Conservation (phyloP, 1,284 basidiomycete species). For the Microbotryum lychnidis-dioicae region DNA sequence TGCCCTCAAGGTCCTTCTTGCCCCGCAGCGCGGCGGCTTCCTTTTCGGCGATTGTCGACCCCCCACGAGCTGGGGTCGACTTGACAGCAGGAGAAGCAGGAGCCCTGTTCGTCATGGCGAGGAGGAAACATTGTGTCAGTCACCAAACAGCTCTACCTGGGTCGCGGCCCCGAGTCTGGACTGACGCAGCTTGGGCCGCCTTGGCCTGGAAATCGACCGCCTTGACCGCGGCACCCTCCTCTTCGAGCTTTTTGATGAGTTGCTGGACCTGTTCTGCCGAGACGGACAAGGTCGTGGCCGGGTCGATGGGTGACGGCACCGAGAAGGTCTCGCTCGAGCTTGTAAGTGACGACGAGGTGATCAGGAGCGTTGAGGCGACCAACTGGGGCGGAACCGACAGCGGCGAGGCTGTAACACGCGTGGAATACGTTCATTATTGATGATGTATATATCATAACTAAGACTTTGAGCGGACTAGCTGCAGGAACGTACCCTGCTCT, state of each 20-base stretch:
- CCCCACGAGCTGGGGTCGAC: slow-evolving; percentile 41
- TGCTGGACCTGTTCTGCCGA: slow-evolving; percentile 63
- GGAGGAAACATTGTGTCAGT: background rate
- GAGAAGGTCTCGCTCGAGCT: slow-evolving; percentile 48
- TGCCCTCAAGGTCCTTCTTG: slow-evolving; percentile 69
- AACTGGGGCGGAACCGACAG: slow-evolving; percentile 31
- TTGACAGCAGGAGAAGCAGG: slow-evolving; percentile 1
- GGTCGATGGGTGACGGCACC: slow-evolving; percentile 67
- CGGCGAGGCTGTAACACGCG: slow-evolving; percentile 29
- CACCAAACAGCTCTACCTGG: background rate
- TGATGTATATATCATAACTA: no score
- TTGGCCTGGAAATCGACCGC: slow-evolving; percentile 64
- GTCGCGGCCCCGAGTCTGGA: slow-evolving; percentile 1
- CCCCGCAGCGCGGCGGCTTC: slow-evolving; percentile 40
- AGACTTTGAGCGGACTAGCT: no score
- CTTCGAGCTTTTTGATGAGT: slow-evolving; percentile 64
- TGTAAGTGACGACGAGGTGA: slow-evolving; percentile 69
- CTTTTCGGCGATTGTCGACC: slow-evolving; percentile 41
- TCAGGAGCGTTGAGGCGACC: slow-evolving; percentile 45
- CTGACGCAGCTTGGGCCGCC: slow-evolving; percentile 38
- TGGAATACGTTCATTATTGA: no score
- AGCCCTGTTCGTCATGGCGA: background rate
- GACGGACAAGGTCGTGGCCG: slow-evolving; percentile 64
- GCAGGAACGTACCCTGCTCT: slow-evolving; percentile 26
- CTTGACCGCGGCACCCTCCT: slow-evolving; percentile 54